These are phyloP conservation scores for Cryptococcus maquisensis DNA, from an alignment of 1,284 basidiomycete genomes.

Conservation along the genomic window DNA sequence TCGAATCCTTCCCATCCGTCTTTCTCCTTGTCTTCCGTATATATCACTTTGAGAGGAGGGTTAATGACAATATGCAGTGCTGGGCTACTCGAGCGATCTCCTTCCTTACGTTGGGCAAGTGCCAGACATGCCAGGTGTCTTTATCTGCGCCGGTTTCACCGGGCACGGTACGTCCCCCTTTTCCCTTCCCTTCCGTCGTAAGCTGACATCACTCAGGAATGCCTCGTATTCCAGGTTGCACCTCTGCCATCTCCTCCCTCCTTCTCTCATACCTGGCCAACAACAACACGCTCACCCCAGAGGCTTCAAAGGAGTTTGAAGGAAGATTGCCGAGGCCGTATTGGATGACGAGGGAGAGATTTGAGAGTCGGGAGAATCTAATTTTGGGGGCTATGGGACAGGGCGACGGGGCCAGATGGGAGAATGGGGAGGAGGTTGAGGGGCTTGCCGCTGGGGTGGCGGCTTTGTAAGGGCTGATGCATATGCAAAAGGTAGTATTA, in stretches of 20 bases:
- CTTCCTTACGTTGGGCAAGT: constrained; percentile 24
- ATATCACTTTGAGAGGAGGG: background rate
- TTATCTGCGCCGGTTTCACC: constrained; percentile 31
- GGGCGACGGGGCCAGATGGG: background rate
- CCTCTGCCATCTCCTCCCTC: constrained; percentile 17
- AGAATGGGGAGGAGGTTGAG: background rate
- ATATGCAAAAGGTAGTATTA: too few species aligned
- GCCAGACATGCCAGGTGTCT: constrained; percentile 23
- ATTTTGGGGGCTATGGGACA: constrained; percentile 12
- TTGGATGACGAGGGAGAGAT: constrained; percentile 21
- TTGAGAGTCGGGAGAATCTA: constrained; percentile 18
- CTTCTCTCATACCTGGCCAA: constrained; percentile 5
- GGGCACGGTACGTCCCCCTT: constrained; percentile 25
- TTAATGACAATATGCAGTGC: constrained; percentile 11
- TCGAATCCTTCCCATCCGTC: too few species aligned
- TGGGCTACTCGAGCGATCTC: constrained; percentile 33
- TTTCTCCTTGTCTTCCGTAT: background rate
- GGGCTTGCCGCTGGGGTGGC: background rate
- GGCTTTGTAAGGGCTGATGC: background rate
- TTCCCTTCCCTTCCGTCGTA: background rate
- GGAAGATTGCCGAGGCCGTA: constrained; percentile 20
- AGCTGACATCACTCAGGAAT: constrained; percentile 17
- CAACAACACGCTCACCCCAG: constrained; percentile 5
- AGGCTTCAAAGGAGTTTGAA: constrained; percentile 12
- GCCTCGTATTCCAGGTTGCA: constrained; percentile 30